Base-by-base conservation (phyloP, 2,329 filamentous ascomycete genomes). In the Teratosphaeria pseudoeucalypti region DNA sequence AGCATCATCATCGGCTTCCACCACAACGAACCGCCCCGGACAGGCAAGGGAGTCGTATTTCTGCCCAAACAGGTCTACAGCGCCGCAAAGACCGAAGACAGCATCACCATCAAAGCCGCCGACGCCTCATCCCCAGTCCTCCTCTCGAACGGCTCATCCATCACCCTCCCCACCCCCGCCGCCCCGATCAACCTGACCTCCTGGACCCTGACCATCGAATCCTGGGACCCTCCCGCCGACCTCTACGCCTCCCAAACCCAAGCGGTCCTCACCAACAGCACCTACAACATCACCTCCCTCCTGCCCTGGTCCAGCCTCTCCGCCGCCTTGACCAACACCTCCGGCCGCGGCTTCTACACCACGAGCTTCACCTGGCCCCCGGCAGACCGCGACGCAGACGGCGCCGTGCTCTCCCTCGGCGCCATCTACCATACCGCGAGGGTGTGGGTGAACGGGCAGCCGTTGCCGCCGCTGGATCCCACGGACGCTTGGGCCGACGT, bases 131-230 rank as follows among this genome's bases (percentile, higher is more conserved):
- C 6, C 37, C 37, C 37, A 3, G n/a, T 64, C 6, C 58, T 52
- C 6, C 58, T 63, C 7, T 61, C 65, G 11, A 61, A 60, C 32
- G 63, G 60, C n/a, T 59, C 55, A 12, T 57, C 56, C 2, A 52
- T n/a, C 14, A 47, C 47, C 39, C 52, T 68, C 37, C 37, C 37
- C 2, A 60, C 63, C 4, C 57, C 65, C 19, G 58, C 67, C 6
- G 58, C 64, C 1, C 55, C 66, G 3, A 62, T 70, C 43, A 67
- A 63, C 23, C 66, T 77, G 1, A 62, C 58, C 2, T 68, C 69
- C 34, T 78, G 75, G 76, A 69, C 66, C 1, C 62, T 78, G 1
- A 66, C 62, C 1, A 66, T 73, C 12, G 74, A 78, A 61, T 69
- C 72, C 60, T 78, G 76, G 76, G 65, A 66, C 6, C 68, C 74